phyloP scores from a whole-genome alignment of 2,329 filamentous ascomycete genomes.

The Fusarium continuum region DNA sequence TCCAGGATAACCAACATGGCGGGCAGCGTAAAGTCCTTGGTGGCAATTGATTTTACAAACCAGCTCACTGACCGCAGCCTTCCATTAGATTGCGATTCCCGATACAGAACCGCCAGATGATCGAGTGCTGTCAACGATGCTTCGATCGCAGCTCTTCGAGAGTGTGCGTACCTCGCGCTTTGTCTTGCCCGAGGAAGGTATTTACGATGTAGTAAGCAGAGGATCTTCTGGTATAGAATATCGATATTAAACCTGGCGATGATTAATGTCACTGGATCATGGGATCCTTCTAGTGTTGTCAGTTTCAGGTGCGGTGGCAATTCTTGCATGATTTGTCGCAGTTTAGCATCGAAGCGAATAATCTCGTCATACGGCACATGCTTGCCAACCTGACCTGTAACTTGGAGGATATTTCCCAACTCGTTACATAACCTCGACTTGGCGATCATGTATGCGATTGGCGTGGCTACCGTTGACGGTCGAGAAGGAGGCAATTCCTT shows the following conservation, averaged over 20 bases:
- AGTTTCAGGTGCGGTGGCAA: slow-evolving; percentile 84
- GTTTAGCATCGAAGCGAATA: slow-evolving; percentile 66
- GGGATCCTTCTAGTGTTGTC: slow-evolving; percentile 76
- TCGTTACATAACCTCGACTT: slow-evolving; percentile 75
- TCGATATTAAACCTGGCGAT: slow-evolving; percentile 87
- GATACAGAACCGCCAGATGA: slow-evolving; percentile 78
- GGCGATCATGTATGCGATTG: slow-evolving; percentile 80
- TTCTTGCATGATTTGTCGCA: slow-evolving; percentile 69
- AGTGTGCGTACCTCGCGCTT: slow-evolving; percentile 84
- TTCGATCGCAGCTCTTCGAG: slow-evolving; percentile 84
- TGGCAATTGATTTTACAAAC: slow-evolving; percentile 81
- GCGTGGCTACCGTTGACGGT: slow-evolving; percentile 75
- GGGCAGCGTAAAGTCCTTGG: slow-evolving; percentile 85
- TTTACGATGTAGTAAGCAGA: slow-evolving; percentile 88
- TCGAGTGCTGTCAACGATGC: slow-evolving; percentile 83
- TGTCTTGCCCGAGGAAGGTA: slow-evolving; percentile 82
- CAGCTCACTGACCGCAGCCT: slow-evolving; percentile 78
- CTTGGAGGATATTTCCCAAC: slow-evolving; percentile 76
- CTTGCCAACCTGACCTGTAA: slow-evolving; percentile 64
- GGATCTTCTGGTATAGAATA: slow-evolving; percentile 85
- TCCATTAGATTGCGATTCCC: slow-evolving; percentile 77
- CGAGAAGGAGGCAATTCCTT: slow-evolving; percentile 73
- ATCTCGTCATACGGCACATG: slow-evolving; percentile 71
- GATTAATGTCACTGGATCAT: slow-evolving; percentile 84
- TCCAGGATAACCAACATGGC: slow-evolving; percentile 87